Base-by-base conservation (phyloP, 768 basidiomycete species). In the Krasilnikovozyma curviuscula region DNA sequence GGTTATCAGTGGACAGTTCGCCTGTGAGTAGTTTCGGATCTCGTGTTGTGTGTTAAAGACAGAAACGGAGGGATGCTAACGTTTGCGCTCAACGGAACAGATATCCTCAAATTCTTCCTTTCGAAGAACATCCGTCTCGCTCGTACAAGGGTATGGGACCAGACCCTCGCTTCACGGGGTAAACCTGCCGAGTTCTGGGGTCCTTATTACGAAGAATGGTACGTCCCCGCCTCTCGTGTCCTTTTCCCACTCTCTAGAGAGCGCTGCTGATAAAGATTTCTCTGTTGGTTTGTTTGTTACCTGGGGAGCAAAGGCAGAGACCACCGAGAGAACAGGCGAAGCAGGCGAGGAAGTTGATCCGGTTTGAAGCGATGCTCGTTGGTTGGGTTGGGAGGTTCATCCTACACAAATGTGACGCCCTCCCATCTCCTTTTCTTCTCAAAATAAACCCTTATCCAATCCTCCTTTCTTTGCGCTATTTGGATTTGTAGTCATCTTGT, bases 161-260 rank as follows among this genome's bases (percentile, higher is more conserved):
- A 88, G 59, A 89, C 85, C 0, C 76, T 91, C 25, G 66, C 71
- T 6, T 89, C 84, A 5, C 74, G 86, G 1, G 79, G 79, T 12
- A 91, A 91, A 56, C 76, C 78, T 0, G 66, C 71, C 0, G 76
- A 81, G 8, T 91, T 89, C 66, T 95, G 84, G 83, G 69, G 71
- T 50, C 74, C 76, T 0, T 84, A 83, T 52, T 74, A 81, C 0
- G 79, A 88, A 59, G 83, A 85, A 62, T 82, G 79, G 80, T 71
- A 76, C 14, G 7, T 12, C 39, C 28, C 5, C 14, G 13, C 39
- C 8, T 5, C 5, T 40, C 14, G 39, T 24, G 23, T 5, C n/a
- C 6, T 14, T 19, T 10, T 7, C 4, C 21, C n/a, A 5, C 13
- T 23, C 16, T 3, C 39, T n/a, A n/a, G n/a, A n/a, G n/a, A n/a